phyloP scores from a whole-genome alignment of 2,329 filamentous ascomycete genomes.

The Fragosphaeria purpurea region DNA sequence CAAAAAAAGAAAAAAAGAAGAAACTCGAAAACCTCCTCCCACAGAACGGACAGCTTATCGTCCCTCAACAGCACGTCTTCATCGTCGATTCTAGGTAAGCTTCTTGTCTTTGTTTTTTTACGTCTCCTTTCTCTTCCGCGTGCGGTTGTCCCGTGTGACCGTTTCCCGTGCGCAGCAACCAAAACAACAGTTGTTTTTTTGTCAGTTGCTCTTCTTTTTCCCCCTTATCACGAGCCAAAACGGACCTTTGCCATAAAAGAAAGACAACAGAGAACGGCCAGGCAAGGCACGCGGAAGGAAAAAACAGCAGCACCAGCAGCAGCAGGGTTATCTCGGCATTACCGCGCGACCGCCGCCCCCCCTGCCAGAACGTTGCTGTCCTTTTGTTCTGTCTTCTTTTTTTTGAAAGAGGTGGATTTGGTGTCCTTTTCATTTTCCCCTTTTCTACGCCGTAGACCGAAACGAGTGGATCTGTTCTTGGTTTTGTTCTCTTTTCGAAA shows the following conservation, averaged over 20 bases:
- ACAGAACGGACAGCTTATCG: too few species aligned
- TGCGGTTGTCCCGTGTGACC: conserved; percentile 3
- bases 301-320: neutral
- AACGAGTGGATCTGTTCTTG: neutral
- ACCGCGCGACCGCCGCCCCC: too few species aligned
- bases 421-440: too few species aligned
- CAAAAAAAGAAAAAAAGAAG: neutral
- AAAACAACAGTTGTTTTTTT: neutral
- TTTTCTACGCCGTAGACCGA: too few species aligned
- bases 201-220: neutral
- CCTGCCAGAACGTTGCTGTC: too few species aligned
- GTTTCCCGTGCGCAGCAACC: conserved; percentile 1
- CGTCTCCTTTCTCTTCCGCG: neutral
- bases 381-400: too few species aligned
- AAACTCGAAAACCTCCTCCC: too few species aligned
- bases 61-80: neutral
- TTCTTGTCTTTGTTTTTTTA: neutral
- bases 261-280: neutral
- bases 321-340: neutral
- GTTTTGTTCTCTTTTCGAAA: neutral
- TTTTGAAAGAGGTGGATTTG: too few species aligned
- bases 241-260: neutral
- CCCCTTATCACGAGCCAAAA: conserved; percentile 5
- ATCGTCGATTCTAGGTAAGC: neutral
- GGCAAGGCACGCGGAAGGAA: neutral